These are phyloP conservation scores for Chloropicon primus DNA, from an alignment of 139 green algal genomes.

Conservation along the genomic window DNA sequence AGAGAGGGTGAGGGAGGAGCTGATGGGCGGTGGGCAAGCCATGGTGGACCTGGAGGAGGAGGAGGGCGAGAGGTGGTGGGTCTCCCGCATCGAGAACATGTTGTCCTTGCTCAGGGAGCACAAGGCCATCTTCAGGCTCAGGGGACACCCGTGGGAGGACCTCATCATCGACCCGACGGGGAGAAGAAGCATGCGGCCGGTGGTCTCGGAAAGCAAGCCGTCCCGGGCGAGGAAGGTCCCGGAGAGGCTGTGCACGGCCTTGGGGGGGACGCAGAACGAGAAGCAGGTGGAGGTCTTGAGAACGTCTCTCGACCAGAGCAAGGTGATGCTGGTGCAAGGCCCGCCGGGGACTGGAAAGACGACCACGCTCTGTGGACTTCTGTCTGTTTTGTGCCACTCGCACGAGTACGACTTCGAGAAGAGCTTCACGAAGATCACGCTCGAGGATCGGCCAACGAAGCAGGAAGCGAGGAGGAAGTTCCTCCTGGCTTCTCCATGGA, in stretches of 20 bases:
- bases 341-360: neutral
- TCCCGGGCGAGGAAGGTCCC: neutral
- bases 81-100: neutral
- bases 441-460: neutral
- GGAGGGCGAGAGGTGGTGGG: neutral
- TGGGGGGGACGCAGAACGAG: neutral
- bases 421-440: neutral
- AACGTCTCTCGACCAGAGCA: neutral
- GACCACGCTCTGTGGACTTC: neutral
- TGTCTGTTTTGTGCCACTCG: neutral
- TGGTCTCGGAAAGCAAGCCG: no score
- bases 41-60: neutral
- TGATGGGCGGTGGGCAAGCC: neutral
- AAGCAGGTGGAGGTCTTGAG: neutral
- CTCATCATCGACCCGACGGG: no score
- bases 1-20: neutral
- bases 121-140: neutral
- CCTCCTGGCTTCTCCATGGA: neutral
- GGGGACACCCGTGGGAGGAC: no score
- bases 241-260: neutral
- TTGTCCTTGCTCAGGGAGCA: neutral
- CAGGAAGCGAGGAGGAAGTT: no score
- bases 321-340: neutral
- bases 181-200: no score
- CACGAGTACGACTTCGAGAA: neutral